These are phyloP conservation scores for Penicillium sp. DNA, from an alignment of 2,329 filamentous ascomycete genomes.

Conservation along the genomic window DNA sequence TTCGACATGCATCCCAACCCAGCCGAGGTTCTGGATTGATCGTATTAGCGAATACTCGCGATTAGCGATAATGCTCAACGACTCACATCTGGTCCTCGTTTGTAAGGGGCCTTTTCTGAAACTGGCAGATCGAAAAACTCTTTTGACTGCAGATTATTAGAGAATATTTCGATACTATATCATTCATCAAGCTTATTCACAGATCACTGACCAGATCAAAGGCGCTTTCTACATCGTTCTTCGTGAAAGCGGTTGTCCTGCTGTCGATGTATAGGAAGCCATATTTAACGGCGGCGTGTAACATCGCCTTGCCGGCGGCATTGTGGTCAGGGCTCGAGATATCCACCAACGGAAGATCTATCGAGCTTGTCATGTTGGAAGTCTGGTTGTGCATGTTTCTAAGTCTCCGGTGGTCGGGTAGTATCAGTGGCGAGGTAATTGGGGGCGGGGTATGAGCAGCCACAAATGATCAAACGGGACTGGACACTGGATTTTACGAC, in stretches of 20 bases:
- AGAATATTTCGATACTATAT: too few species aligned
- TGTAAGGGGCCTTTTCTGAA: background rate
- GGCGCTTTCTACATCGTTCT: background rate
- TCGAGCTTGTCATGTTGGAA: background rate
- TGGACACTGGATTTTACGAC: too few species aligned
- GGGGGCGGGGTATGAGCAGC: background rate
- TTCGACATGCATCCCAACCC: conserved; percentile 10
- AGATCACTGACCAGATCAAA: conserved; percentile 3
- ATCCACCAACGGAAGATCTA: conserved; percentile 7
- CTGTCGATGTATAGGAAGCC: conserved; percentile 11
- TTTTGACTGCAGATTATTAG: background rate
- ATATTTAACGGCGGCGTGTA: conserved; percentile 3
- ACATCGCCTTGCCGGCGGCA: background rate
- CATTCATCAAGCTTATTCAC: background rate
- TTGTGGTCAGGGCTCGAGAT: background rate
- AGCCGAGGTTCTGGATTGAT: conserved; percentile 2
- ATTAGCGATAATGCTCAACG: too few species aligned
- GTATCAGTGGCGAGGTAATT: background rate
- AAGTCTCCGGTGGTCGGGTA: background rate
- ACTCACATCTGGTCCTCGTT: conserved; percentile 1
- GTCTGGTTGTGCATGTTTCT: background rate
- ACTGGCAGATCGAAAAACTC: conserved; percentile 1
- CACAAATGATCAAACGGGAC: background rate
- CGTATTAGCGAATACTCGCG: background rate
- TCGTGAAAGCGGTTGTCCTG: background rate